Base-by-base conservation (phyloP, 257 asterid species). In the Ajuga chamaepitys region DNA sequence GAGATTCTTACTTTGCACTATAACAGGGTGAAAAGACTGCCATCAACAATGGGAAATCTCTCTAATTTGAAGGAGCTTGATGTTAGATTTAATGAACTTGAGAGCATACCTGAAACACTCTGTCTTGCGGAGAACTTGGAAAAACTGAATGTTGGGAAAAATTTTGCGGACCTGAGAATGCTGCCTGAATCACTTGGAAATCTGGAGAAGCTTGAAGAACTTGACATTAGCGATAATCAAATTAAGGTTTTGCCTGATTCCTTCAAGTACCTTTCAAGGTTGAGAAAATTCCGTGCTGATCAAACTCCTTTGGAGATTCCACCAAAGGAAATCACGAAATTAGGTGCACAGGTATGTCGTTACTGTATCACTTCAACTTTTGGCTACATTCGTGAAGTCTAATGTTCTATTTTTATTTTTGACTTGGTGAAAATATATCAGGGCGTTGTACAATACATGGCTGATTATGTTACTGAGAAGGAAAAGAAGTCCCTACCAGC, bases 81-180 rank as follows among this genome's bases (percentile, higher is more conserved):
- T 66, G 86, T 77, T 53, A 83, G 96, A 81, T 91, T 91, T 70
- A 91, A 91, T 62, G 96, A 91, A 73, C 86, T 91, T n/a, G 88
- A 76, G 66, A 64, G 64, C 62, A 62, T 91, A 67, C 96, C 95
- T 0, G 96, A 91, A 71, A 57, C 81, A 55, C 82, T 91, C 22
- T 80, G 92, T 68, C 58, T 32, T 51, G 84, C 75, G 0, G 67
- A 25, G 50, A 74, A 75, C 66, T 77, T 88, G 14, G 72, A 73
- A 32, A 86, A 74, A 48, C 66, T 91, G 77, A 81, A 86, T 25
- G 75, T 83, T 14, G 98, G 96, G 37, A 80, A 83, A 68, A 91
- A 88, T 65, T 91, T 91, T 26, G 79, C 91, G 0, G 98, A 88
- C 85, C 74, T 91, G 71, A 77, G 74, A 76, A 68, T 58, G 37